A percentile compares a stretch with the other conserved stretches of the same genome.
Evolutionary conservation across 2,329 filamentous ascomycete genomes (phyloP).

Genomic region (Colletotrichum theobromicola): DNA sequence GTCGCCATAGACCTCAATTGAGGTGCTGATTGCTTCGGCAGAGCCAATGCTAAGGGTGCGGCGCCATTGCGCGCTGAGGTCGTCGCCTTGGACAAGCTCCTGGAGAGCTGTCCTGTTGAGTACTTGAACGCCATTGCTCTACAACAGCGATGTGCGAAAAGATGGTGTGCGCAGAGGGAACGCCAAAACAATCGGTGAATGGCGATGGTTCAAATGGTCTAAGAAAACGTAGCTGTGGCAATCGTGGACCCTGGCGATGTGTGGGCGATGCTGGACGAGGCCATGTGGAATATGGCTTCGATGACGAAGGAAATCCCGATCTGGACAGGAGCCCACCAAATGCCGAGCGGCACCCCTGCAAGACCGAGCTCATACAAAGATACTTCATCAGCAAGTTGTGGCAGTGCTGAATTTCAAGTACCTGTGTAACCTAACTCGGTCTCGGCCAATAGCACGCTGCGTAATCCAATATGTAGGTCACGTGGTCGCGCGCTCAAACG

Average conservation of each 20-base stretch:
- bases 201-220: not conserved
- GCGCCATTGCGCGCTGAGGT: slow-evolving; percentile 20
- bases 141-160: not conserved
- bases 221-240: slow-evolving; percentile 6
- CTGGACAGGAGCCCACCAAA: not conserved
- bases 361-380: not conserved
- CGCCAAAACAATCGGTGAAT: not conserved
- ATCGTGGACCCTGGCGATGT: slow-evolving; percentile 4
- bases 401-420: not conserved
- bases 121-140: slow-evolving; percentile 44
- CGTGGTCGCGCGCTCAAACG: slow-evolving; percentile 15
- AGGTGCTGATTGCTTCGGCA: slow-evolving; percentile 36
- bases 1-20: slow-evolving; percentile 61
- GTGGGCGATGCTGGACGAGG: not conserved
- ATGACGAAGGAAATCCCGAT: slow-evolving; percentile 23
- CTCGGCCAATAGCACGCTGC: slow-evolving; percentile 3
- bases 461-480: slow-evolving; percentile 12
- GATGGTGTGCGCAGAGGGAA: not conserved
- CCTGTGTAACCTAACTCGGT: rapidly evolving
- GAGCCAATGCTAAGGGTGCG: slow-evolving; percentile 23
- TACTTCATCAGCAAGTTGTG: not conserved
- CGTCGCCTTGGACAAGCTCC: slow-evolving; percentile 25
- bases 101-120: slow-evolving; percentile 41
- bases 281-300: slow-evolving; percentile 7
- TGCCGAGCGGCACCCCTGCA: slow-evolving; percentile 6